Percentiles rank a stretch among this genome's conserved stretches.
phyloP scores from a whole-genome alignment of 306 rosid species.

The Ceratonia siliqua region DNA sequence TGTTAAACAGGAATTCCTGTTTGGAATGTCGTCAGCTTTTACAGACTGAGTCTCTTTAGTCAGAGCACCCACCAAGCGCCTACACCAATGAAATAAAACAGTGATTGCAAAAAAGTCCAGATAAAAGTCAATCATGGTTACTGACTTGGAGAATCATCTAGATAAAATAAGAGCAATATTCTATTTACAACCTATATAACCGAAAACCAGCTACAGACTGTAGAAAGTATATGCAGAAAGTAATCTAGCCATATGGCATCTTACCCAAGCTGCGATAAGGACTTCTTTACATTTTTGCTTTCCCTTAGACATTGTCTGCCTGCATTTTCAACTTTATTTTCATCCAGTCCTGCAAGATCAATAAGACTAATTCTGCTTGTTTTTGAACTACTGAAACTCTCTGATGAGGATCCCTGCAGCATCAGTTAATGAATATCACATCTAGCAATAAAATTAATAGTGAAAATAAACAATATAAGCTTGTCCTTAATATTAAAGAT shows the following conservation, averaged over 20 bases:
- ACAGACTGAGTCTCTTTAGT: conserved; percentile 42
- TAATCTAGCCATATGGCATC: conserved; percentile 30
- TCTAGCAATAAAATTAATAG: not conserved
- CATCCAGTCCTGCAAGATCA: conserved; percentile 85
- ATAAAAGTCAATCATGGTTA: conserved; percentile 16
- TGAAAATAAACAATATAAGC: not conserved
- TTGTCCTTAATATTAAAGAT: not conserved
- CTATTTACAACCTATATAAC: not conserved
- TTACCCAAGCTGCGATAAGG: conserved; percentile 83
- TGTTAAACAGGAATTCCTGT: conserved; percentile 62
- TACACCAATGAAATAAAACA: conserved; percentile 47
- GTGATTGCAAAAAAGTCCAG: not conserved
- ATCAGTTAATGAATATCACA: conserved; percentile 26
- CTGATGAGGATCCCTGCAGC: conserved; percentile 64
- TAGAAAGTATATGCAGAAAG: conserved; percentile 11
- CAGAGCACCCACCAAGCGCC: conserved; percentile 71
- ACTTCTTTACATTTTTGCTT: conserved; percentile 56
- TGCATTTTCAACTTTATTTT: conserved; percentile 46
- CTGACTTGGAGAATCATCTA: not conserved
- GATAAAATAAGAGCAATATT: not conserved
- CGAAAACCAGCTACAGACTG: not conserved
- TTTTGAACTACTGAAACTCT: conserved; percentile 74
- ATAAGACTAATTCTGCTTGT: conserved; percentile 85
- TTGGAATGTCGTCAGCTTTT: conserved; percentile 47
- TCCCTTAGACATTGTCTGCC: conserved; percentile 58